Evolutionary conservation across 2,329 filamentous ascomycete species (phyloP), one percentile per base, ranked within the genome.

Genomic region (Hymenoscyphus linearis): DNA sequence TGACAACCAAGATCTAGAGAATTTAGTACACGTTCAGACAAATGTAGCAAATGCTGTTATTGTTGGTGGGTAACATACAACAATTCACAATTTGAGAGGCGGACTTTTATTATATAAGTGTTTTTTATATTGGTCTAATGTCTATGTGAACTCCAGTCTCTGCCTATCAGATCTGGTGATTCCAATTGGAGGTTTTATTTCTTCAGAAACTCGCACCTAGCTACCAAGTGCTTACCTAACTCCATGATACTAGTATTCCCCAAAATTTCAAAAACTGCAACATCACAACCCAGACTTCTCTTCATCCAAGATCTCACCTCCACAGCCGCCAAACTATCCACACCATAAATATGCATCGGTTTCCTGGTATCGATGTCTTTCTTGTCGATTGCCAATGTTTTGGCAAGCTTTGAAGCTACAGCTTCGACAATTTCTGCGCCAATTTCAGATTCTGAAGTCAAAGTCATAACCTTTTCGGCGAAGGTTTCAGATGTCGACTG

Each of bases 231-330:
- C 25, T 16, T 53, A 16, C 57, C 44, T 14, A 59, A 37, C 10
- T 25, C 47, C 25, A 27, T 22, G 40, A 59, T 59, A 53, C 57
- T 59, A 16, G 26, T 7, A 18, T 52, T 53, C 4, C 60, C 71
- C 4, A 81, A 65, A 27, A 82, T 72, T 61, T 78, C 78, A 3
- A 82, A 69, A 1, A 82, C 75, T 0, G 79, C 76, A 0, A 82
- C 73, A 53, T 82, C 76, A 0, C 76, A 68, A 0, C 76, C 64
- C 0, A 81, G 50, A 40, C 77, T 70, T 58, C 79, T 78, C 14
- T 75, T 37, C 62, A 82, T 79, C 81, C 80, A 83, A 0, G 74
- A 67, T 1, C 79, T 59, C n/a, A 67, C 10, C 27, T 67, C 64
- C 1, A 67, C 64, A 16, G 62, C 62, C 1, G 65, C 40, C 25